Percentiles rank a stretch among this genome's conserved stretches.
Conservation (phyloP, 352 stramenopile genomes). For the Phytophthora pseudosyringae region DNA sequence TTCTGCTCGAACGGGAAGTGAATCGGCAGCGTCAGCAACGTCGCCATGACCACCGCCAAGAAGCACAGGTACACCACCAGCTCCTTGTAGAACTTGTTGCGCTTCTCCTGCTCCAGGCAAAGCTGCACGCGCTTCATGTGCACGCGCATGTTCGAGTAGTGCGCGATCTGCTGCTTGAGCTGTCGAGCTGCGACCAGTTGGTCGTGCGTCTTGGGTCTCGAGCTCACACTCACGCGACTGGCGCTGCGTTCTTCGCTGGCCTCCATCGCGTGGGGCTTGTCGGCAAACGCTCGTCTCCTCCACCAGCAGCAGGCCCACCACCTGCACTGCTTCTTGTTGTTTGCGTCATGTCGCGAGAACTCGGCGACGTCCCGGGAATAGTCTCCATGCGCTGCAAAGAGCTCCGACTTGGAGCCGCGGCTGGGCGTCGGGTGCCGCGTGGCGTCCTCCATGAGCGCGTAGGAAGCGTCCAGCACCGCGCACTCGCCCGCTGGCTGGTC, state of each 20-base stretch:
- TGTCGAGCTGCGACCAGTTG: conserved; percentile 46
- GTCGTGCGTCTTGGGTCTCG: conserved; percentile 38
- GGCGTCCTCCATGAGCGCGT: conserved; percentile 44
- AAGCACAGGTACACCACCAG: conserved; percentile 79
- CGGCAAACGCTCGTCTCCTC: background rate
- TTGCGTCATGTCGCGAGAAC: conserved; percentile 3
- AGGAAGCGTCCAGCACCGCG: conserved; percentile 27
- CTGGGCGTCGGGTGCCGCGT: conserved; percentile 5
- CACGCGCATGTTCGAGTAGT: conserved; percentile 85
- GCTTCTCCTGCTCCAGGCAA: conserved; percentile 81
- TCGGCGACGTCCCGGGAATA: conserved; percentile 18
- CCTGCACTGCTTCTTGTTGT: conserved; percentile 13
- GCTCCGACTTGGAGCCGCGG: conserved; percentile 38
- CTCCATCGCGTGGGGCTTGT: conserved; percentile 21
- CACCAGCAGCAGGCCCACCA: conserved; percentile 29
- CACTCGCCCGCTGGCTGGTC: conserved; percentile 21
- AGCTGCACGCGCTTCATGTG: conserved; percentile 88
- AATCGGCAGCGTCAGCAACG: conserved; percentile 68
- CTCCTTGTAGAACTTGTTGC: conserved; percentile 86
- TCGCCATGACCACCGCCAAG: conserved; percentile 64
- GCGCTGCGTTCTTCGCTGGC: conserved; percentile 24
- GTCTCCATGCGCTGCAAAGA: conserved; percentile 18
- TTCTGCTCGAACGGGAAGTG: conserved; percentile 85
- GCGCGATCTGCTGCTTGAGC: conserved; percentile 61
- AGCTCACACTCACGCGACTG: conserved; percentile 25